Evolutionary conservation across 768 basidiomycete species (phyloP).

Genomic region (Xanthoconium stramineum): DNA sequence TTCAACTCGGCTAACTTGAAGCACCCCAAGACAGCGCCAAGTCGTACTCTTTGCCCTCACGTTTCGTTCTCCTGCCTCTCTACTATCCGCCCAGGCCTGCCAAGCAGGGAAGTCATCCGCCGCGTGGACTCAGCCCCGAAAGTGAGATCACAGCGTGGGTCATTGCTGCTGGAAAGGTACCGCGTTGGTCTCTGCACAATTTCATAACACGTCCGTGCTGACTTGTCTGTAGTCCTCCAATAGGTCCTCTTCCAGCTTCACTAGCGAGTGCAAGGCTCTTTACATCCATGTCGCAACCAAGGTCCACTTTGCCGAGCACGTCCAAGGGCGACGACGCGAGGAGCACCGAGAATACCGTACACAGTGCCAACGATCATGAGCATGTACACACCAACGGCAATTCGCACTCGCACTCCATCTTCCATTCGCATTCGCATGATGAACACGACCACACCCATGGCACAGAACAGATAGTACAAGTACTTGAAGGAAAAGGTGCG

Average conservation of each 20-base stretch:
- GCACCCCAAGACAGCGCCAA: conserved; percentile 1
- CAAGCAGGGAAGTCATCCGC: neutral
- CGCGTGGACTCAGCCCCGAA: neutral
- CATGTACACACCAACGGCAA: conserved; percentile 35
- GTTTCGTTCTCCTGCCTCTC: neutral
- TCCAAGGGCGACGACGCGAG: conserved; percentile 27
- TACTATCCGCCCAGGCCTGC: neutral
- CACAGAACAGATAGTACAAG: conserved; percentile 65
- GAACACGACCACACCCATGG: conserved; percentile 58
- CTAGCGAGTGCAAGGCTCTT: neutral
- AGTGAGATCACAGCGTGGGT: neutral
- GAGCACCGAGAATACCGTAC: conserved; percentile 13
- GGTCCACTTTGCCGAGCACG: conserved; percentile 17
- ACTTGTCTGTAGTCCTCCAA: conserved; percentile 17
- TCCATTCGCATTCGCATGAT: conserved; percentile 65
- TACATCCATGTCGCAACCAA: conserved; percentile 22
- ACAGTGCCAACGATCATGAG: conserved; percentile 36
- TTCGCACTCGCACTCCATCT: conserved; percentile 59
- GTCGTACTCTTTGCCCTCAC: neutral
- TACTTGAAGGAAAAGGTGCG: conserved; percentile 64
- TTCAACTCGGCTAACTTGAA: conserved; percentile 13
- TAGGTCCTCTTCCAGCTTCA: neutral
- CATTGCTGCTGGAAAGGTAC: conserved; percentile 14
- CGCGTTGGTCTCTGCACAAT: neutral
- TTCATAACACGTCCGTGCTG: conserved; percentile 3